phyloP scores from a whole-genome alignment of 225 moss, liverwort and hornwort species.

The Takakia lepidozioides region DNA sequence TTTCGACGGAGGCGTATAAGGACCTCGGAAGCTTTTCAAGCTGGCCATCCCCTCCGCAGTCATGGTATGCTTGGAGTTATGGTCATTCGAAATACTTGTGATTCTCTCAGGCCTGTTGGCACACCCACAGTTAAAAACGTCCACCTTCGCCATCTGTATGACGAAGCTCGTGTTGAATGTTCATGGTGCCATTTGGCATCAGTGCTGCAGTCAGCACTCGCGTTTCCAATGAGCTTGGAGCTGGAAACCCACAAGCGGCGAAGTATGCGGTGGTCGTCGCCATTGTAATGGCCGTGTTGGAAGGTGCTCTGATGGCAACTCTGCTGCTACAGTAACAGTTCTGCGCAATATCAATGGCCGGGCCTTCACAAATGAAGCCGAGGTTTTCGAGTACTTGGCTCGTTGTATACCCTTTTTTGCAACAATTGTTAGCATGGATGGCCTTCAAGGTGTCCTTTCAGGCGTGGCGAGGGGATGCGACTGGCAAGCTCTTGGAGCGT shows the following conservation, averaged over 20 bases:
- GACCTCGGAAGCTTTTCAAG: constrained; percentile 16
- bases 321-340: constrained; percentile 13
- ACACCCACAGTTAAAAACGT: constrained; percentile 38
- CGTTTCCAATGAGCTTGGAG: too few species aligned
- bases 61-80: constrained; percentile 34
- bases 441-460: constrained; percentile 38
- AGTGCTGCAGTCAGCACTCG: constrained; percentile 48
- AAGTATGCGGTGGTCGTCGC: too few species aligned
- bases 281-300: constrained; percentile 23
- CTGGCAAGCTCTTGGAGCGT: too few species aligned
- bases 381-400: constrained; percentile 26
- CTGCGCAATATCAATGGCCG: too few species aligned
- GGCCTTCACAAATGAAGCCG: constrained; percentile 33
- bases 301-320: constrained; percentile 6
- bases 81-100: constrained; percentile 43
- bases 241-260: too few species aligned
- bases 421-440: constrained; percentile 14
- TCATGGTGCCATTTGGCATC: constrained; percentile 41
- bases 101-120: constrained; percentile 38
- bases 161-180: constrained; percentile 25
- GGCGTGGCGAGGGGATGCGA: too few species aligned
- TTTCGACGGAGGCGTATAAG: constrained; percentile 12
- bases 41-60: too few species aligned
- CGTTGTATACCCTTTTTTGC: constrained; percentile 29
- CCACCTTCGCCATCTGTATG: constrained; percentile 34